phyloP scores from a whole-genome alignment of 768 basidiomycete species.

The Sistotremastrum suecicum region DNA sequence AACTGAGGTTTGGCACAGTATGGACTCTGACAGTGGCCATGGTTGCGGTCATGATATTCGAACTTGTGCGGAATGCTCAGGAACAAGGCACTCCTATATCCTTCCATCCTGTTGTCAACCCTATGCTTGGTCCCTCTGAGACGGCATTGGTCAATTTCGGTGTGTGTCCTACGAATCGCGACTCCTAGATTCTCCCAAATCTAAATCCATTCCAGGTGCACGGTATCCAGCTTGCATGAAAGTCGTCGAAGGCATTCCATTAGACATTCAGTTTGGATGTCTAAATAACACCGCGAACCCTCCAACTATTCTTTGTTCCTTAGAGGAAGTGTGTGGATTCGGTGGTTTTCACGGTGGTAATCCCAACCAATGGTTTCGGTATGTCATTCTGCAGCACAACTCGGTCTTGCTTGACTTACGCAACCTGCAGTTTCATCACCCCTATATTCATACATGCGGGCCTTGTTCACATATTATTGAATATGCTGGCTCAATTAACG shows the following conservation, averaged over 20 bases:
- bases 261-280: constrained; percentile 44
- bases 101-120: constrained; percentile 72
- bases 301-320: constrained; percentile 47
- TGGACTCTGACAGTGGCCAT: constrained; percentile 54
- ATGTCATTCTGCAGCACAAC: constrained; percentile 13
- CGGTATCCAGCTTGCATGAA: constrained; percentile 95
- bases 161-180: constrained; percentile 6
- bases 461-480: constrained; percentile 81
- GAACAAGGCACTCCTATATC: constrained; percentile 77
- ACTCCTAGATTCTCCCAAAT: constrained; percentile 8
- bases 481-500: constrained; percentile 77
- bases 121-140: constrained; percentile 82
- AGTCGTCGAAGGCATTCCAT: constrained; percentile 37
- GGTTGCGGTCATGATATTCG: constrained; percentile 69
- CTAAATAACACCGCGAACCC: constrained; percentile 79
- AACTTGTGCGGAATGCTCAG: constrained; percentile 60
- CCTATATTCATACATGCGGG: constrained; percentile 92
- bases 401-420: constrained; percentile 1
- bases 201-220: constrained; percentile 28
- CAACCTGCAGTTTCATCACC: constrained; percentile 52
- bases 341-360: constrained; percentile 43
- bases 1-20: constrained; percentile 21
- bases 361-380: constrained; percentile 47
- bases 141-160: constrained; percentile 77
- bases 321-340: constrained; percentile 81